phyloP scores from a whole-genome alignment of 768 basidiomycete species.

The Agaricus sinodeliciosus region DNA sequence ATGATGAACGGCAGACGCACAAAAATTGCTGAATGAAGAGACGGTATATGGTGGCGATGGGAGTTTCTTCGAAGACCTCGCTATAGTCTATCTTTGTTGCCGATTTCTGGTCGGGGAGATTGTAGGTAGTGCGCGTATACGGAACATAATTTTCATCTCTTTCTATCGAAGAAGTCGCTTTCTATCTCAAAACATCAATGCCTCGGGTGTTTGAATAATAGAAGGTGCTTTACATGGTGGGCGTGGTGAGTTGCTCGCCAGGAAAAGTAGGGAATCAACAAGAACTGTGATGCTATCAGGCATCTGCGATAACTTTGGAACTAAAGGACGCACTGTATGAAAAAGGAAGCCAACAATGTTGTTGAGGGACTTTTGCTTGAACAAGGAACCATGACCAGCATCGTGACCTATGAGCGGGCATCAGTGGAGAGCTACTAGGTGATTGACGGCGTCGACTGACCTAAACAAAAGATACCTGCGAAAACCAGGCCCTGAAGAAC shows the following conservation, averaged over 20 bases:
- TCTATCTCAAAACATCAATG: slow-evolving; percentile 19
- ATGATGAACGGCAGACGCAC: slow-evolving; percentile 17
- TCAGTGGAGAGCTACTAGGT: neutral
- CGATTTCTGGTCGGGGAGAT: slow-evolving; percentile 30
- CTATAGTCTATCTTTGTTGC: slow-evolving; percentile 36
- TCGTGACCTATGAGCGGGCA: slow-evolving; percentile 30
- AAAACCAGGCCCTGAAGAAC: slow-evolving; percentile 45
- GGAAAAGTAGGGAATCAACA: slow-evolving; percentile 55
- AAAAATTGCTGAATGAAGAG: slow-evolving; percentile 45
- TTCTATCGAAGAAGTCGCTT: slow-evolving; percentile 69
- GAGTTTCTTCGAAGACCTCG: slow-evolving; percentile 48
- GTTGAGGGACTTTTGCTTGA: slow-evolving; percentile 27
- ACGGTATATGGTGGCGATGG: slow-evolving; percentile 33
- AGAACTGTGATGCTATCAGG: slow-evolving; percentile 22
- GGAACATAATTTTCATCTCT: slow-evolving; percentile 74
- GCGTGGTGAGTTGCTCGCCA: slow-evolving; percentile 66
- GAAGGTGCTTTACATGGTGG: slow-evolving; percentile 44
- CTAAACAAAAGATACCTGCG: slow-evolving; percentile 48
- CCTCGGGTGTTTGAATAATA: neutral
- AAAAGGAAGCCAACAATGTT: slow-evolving; percentile 42
- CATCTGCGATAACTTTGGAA: neutral
- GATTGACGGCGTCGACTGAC: slow-evolving; percentile 18
- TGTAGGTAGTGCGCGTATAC: slow-evolving; percentile 32
- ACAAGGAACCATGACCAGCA: slow-evolving; percentile 38
- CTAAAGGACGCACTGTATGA: slow-evolving; percentile 29